Conservation (phyloP, 768 basidiomycete genomes). For the Chiua virens region DNA sequence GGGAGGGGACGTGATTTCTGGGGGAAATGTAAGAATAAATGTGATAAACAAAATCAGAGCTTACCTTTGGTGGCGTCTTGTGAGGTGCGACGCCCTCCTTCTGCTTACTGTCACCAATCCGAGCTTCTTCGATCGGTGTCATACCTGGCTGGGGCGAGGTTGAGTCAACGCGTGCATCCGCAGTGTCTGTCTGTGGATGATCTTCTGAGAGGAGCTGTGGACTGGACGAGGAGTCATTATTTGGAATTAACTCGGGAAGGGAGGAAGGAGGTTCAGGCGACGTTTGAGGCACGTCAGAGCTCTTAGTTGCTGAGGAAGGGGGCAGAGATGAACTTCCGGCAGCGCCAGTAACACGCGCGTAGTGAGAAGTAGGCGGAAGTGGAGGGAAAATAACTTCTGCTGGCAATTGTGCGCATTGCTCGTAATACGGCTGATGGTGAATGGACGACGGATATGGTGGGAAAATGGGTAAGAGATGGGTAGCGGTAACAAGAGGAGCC, state of each 20-base stretch:
- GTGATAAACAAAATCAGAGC: neutral
- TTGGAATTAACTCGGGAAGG: slow-evolving; percentile 64
- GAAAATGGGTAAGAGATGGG: slow-evolving; percentile 41
- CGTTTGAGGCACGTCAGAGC: slow-evolving; percentile 22
- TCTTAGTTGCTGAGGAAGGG: slow-evolving; percentile 25
- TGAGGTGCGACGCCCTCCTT: slow-evolving; percentile 15
- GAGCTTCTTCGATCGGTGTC: slow-evolving; percentile 7
- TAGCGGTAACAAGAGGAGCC: slow-evolving; percentile 20
- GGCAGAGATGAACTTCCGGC: slow-evolving; percentile 15
- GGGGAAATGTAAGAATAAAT: neutral
- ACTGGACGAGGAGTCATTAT: slow-evolving; percentile 66
- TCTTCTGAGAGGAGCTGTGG: slow-evolving; percentile 43
- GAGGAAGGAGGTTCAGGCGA: slow-evolving; percentile 36
- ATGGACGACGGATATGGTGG: slow-evolving; percentile 56
- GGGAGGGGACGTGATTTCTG: slow-evolving; percentile 40
- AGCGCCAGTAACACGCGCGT: slow-evolving; percentile 29
- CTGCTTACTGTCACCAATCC: slow-evolving; percentile 13
- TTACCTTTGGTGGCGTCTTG: slow-evolving; percentile 31
- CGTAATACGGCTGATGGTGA: slow-evolving; percentile 77
- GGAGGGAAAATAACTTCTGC: slow-evolving; percentile 76
- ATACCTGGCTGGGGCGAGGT: slow-evolving; percentile 14
- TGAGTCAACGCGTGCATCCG: slow-evolving; percentile 16
- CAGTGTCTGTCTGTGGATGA: slow-evolving; percentile 15
- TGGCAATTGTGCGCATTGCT: slow-evolving; percentile 53
- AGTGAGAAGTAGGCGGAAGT: slow-evolving; percentile 52